Percentiles rank a stretch among this genome's conserved stretches.
These are phyloP conservation scores for Dentipellis fragilis DNA, from an alignment of 768 basidiomycete species.

Conservation along the genomic window DNA sequence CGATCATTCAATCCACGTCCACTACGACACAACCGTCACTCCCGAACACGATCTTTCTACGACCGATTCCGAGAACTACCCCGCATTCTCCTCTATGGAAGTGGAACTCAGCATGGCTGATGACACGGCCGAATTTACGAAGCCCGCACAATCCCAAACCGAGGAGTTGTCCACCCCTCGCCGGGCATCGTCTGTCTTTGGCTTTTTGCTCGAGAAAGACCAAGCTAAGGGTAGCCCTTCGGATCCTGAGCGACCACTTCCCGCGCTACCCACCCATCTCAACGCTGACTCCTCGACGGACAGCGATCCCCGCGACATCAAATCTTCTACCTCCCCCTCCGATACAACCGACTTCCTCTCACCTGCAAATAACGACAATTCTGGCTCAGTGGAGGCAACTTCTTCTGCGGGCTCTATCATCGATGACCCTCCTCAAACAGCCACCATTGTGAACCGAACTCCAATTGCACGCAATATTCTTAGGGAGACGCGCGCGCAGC, in stretches of 20 bases:
- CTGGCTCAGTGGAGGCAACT: constrained; percentile 1
- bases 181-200: constrained; percentile 62
- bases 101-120: constrained; percentile 55
- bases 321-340: constrained; percentile 7
- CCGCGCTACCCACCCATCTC: constrained; percentile 24
- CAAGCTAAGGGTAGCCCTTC: constrained; percentile 28
- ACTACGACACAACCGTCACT: constrained; percentile 30
- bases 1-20: constrained; percentile 12
- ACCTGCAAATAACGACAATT: neutral
- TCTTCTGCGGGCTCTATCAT: constrained; percentile 10
- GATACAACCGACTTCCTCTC: neutral
- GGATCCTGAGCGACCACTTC: constrained; percentile 25
- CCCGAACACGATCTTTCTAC: constrained; percentile 26
- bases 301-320: neutral
- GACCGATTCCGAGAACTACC: constrained; percentile 27
- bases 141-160: neutral
- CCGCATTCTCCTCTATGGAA: constrained; percentile 62
- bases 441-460: constrained; percentile 12
- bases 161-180: constrained; percentile 42
- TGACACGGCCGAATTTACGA: constrained; percentile 22
- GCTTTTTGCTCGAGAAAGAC: constrained; percentile 49
- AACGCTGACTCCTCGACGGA: constrained; percentile 11
- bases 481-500: neutral
- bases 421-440: constrained; percentile 9
- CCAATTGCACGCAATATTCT: constrained; percentile 1